phyloP scores from a whole-genome alignment of 2,329 filamentous ascomycete species.

The Nigrospora sphaerica region DNA sequence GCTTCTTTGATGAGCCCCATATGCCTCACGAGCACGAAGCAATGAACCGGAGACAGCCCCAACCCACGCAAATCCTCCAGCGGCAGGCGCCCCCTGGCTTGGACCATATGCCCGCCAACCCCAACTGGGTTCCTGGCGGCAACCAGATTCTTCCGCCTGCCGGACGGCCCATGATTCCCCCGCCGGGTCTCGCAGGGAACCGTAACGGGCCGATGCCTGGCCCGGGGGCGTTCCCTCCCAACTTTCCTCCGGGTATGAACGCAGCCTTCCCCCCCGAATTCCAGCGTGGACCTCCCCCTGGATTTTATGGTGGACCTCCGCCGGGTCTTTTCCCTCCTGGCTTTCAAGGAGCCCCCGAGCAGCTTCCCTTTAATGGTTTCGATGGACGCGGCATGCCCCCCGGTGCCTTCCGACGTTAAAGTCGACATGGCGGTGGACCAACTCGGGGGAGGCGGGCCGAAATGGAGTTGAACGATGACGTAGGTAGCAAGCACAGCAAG shows the following conservation, averaged over 20 bases:
- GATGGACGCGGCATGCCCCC: constrained; percentile 50
- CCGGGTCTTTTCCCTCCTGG: constrained; percentile 53
- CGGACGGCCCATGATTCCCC: constrained; percentile 49
- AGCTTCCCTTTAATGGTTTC: constrained; percentile 43
- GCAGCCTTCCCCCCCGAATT: constrained; percentile 40
- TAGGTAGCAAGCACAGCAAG: neutral
- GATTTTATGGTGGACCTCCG: constrained; percentile 22
- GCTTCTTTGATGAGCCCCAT: constrained; percentile 44
- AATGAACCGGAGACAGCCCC: constrained; percentile 25
- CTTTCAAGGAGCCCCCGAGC: constrained; percentile 49
- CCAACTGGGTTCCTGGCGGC: constrained; percentile 40
- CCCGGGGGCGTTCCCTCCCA: constrained; percentile 55
- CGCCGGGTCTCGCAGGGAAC: constrained; percentile 47
- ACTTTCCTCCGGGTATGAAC: constrained; percentile 46
- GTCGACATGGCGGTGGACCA: neutral
- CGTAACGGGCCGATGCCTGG: constrained; percentile 37
- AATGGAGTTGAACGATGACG: neutral
- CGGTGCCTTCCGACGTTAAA: constrained; percentile 5
- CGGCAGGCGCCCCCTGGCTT: constrained; percentile 55
- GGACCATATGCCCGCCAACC: constrained; percentile 45
- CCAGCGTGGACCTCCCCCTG: constrained; percentile 31
- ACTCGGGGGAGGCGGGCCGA: neutral
- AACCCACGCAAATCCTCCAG: constrained; percentile 59
- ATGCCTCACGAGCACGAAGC: constrained; percentile 42
- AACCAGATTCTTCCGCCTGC: constrained; percentile 36